These are phyloP conservation scores for Ramicandelaber brevisporus DNA, from an alignment of 192 early-diverging fungal genomes.

Conservation along the genomic window DNA sequence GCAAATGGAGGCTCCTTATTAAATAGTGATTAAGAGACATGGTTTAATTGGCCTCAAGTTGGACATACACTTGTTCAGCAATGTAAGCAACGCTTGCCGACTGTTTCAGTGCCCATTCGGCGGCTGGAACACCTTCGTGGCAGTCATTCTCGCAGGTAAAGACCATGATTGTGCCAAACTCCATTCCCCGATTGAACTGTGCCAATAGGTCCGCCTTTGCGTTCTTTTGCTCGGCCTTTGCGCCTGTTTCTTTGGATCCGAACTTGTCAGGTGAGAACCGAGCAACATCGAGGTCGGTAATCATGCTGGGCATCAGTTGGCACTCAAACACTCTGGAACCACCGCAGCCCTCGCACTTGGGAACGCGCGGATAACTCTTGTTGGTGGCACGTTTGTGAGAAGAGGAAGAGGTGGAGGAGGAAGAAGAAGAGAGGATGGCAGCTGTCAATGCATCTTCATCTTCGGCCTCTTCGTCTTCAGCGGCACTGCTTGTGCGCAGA, in stretches of 20 bases:
- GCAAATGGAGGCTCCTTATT: no score
- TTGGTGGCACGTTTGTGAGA: constrained; percentile 18
- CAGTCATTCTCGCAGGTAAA: constrained; percentile 65
- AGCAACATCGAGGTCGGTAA: constrained; percentile 42
- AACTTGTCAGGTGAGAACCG: no score
- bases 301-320: constrained; percentile 73
- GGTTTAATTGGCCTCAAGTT: constrained; percentile 16
- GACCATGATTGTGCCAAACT: constrained; percentile 69
- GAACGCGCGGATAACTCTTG: no score
- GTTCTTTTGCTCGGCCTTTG: no score
- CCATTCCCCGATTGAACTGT: constrained; percentile 47
- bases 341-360: constrained; percentile 40
- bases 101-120: constrained; percentile 3
- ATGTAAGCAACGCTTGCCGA: constrained; percentile 28
- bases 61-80: constrained; percentile 31
- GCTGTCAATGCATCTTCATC: no score
- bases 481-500: constrained; percentile 5
- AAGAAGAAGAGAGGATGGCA: no score
- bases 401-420: no score
- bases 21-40: no score
- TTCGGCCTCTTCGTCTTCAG: constrained; percentile 2
- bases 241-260: no score
- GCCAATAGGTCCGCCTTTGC: constrained; percentile 13
- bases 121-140: constrained; percentile 12
- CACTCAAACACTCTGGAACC: constrained; percentile 58